Evolutionary conservation across 768 basidiomycete genomes (phyloP), one percentile per base, ranked within the genome.

Genomic region (Leccinum boreale): DNA sequence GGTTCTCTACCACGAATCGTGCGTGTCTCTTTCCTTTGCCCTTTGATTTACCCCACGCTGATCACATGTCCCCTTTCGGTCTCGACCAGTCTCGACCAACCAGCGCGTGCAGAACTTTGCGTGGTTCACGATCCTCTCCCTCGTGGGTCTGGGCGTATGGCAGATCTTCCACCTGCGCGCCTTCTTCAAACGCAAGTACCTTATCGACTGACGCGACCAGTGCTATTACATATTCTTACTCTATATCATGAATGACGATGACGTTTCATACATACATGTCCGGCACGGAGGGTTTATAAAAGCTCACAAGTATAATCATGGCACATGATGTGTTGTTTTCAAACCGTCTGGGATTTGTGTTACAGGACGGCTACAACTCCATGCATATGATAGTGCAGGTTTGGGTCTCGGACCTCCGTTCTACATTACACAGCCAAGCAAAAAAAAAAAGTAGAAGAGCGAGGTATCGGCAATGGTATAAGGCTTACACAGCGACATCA

Each of bases 151-250:
- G 36, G 95, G 97, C 7, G 82, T 81, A 46, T 99, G 96, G 97
- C 94, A 98, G 76, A 90, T 99, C 47, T 76, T 97, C 70, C 96
- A 98, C 69, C 78, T 99, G 14, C 85, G 94, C 48, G 83, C 93
- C 6, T 98, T 90, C 85, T 98, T 98, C 85, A 94, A 92, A 78
- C 83, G 89, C 68, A 97, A 94, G 75, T 93, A 94, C 75, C 86
- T 94, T 68, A 94, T 94, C 67, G 92, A 94, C 68, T 90, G 75
- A 42, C n/a, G 10, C 39, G n/a, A 75, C 59, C 47, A 42, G 51
- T 62, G 58, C 36, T 58, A 46, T 58, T 31, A 33, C 33, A n/a
- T 39, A 39, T 11, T 9, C 36, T 15, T 39, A 39, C 36, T 39
- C 36, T 39, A 39, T 52, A 29, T 49, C 44, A 35, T 12, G 62